Evolutionary conservation across 2,329 filamentous ascomycete genomes (phyloP), one percentile per base, ranked within the genome.

Genomic region (Xylaria sp.): DNA sequence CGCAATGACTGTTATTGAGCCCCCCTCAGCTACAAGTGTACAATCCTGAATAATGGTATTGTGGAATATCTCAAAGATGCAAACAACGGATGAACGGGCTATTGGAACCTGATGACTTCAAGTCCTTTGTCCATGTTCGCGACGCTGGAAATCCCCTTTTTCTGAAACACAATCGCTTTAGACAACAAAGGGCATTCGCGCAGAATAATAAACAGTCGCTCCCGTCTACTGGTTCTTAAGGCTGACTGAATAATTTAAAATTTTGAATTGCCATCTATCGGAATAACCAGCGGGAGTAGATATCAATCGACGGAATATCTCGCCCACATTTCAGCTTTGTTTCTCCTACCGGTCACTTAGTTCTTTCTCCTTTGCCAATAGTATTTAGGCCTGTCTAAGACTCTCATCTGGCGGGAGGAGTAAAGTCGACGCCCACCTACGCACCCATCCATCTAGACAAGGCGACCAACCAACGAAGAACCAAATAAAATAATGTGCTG

Each of bases 401-500:
- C 4, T 45, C 39, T 17, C 39, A 45, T 45, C 39, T 45, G 14
- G 36, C 12, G 36, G 39, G 39, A 45, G 39, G 17, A 19, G 42
- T n/a, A 19, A 47, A 19, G 42, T 6, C 17, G n/a, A 47, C 42
- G n/a, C 11, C 39, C 11, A 14, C 6, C 14, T 47, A 19, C n/a
- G 4, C 42, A 47, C 17, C n/a, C 17, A 47, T 47, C 42, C 42
- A 47, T 6, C 42, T 19, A 6, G 42, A 47, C 17, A 47, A 8
- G 17, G 17, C 7, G 4, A 51, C 21, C 8, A 5, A 39, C 4
- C 21, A 39, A 17, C 12, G 39, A 45, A 24, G 30, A 50, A 11
- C 17, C n/a, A 30, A 14, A 0, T 2, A 14, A 7, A 48, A 36
- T n/a, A 5, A 71, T 70, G 69, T 66, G 64, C 34, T 64, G 36